Conservation (phyloP, 2,329 filamentous ascomycete genomes). For the Cladosporium sp. region DNA sequence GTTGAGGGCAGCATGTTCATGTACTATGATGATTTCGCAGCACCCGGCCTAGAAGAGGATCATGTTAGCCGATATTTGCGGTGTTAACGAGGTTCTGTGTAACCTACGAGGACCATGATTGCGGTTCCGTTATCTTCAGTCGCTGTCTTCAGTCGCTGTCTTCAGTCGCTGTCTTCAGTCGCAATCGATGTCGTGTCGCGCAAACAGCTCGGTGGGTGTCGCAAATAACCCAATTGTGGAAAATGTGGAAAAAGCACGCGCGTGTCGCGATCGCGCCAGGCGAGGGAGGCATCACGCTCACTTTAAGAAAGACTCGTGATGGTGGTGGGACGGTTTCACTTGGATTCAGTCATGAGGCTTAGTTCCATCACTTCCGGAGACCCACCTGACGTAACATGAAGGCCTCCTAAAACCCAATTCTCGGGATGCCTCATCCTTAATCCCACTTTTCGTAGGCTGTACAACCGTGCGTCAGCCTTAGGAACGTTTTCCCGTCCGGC, state of each 20-base stretch:
- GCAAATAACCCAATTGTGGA: neutral
- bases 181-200: neutral
- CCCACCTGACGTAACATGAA: neutral
- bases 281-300: neutral
- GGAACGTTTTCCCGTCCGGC: neutral
- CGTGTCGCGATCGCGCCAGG: neutral
- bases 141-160: neutral
- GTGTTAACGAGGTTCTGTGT: neutral
- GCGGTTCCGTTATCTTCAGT: neutral
- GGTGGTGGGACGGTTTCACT: neutral
- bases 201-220: neutral
- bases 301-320: neutral
- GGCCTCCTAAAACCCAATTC: neutral
- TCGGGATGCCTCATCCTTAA: neutral
- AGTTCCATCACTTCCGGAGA: neutral
- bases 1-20: neutral
- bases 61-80: neutral
- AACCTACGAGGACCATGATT: constrained; percentile 55
- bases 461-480: constrained; percentile 9
- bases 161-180: neutral
- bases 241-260: neutral
- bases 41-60: constrained; percentile 14
- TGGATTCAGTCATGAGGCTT: neutral
- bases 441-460: neutral
- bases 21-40: constrained; percentile 55